Percentiles rank a stretch among this genome's conserved stretches.
phyloP scores from a whole-genome alignment of 805 yeast genomes.

The Limtongia smithiae region DNA sequence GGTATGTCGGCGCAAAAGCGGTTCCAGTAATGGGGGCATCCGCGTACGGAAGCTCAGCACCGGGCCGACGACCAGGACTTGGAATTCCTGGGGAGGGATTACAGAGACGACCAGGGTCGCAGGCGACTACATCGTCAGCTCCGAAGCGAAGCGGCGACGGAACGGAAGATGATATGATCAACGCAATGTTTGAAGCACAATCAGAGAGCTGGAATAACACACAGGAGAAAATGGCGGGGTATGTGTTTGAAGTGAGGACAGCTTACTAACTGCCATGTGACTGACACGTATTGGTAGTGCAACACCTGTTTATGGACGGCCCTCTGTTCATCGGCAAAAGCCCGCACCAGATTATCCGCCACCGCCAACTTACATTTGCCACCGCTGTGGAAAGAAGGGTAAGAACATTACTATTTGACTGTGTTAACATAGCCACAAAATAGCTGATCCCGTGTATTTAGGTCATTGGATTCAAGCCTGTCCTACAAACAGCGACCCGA shows the following conservation, averaged over 20 bases:
- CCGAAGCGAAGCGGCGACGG: slow-evolving; percentile 4
- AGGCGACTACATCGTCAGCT: not conserved
- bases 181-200: slow-evolving; percentile 88
- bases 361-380: slow-evolving; percentile 94
- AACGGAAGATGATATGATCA: slow-evolving; percentile 79
- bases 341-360: slow-evolving; percentile 64
- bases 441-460: no score
- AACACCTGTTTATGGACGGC: slow-evolving; percentile 58
- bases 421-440: no score
- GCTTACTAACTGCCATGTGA: not conserved
- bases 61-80: not conserved
- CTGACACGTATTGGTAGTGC: slow-evolving; percentile 45
- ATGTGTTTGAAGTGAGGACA: not conserved
- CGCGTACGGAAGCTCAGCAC: not conserved
- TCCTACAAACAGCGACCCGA: slow-evolving; percentile 90
- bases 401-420: not conserved
- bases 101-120: no score
- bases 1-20: slow-evolving; percentile 49
- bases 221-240: slow-evolving; percentile 75
- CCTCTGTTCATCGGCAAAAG: slow-evolving; percentile 11
- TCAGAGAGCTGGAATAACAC: slow-evolving; percentile 93
- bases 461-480: slow-evolving; percentile 94
- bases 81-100: not conserved
- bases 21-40: slow-evolving; percentile 8
- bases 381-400: slow-evolving; percentile 88